A percentile compares a stretch with the other conserved stretches of the same genome.
phyloP scores from a whole-genome alignment of 345 rosid genomes.

The Populus ilicifolia region DNA sequence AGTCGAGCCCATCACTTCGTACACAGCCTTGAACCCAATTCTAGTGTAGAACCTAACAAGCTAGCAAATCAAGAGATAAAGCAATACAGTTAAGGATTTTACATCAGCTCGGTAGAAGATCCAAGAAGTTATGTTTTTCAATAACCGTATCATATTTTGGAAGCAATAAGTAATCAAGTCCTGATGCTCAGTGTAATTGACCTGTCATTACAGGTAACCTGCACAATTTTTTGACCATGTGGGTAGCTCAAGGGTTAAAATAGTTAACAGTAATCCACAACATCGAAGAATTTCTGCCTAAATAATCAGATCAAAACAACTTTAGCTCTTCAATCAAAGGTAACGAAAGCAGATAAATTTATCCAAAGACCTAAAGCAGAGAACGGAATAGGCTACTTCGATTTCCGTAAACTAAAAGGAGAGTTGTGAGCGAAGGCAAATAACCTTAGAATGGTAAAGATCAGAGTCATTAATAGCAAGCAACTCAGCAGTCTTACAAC shows the following conservation, averaged over 20 bases:
- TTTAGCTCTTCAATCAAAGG: background rate
- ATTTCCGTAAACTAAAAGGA: background rate
- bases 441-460: slow-evolving; percentile 80
- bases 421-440: background rate
- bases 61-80: slow-evolving; percentile 25
- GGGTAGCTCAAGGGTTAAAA: background rate
- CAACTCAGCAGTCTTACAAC: slow-evolving; percentile 72
- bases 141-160: background rate
- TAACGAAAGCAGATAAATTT: background rate
- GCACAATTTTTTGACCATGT: background rate
- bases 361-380: background rate
- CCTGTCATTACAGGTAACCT: too few relatives aligned
- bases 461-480: slow-evolving; percentile 92
- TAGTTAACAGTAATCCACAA: background rate
- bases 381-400: background rate
- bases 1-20: slow-evolving; percentile 80
- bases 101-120: background rate
- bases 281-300: background rate
- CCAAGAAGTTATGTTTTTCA: background rate
- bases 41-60: slow-evolving; percentile 81
- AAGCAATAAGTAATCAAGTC: too few relatives aligned
- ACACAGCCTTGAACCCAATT: slow-evolving; percentile 63
- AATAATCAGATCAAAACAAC: background rate
- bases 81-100: background rate
- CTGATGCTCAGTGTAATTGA: too few relatives aligned